Conservation (phyloP, 805 yeast species). For the Myxozyma kluyveri region DNA sequence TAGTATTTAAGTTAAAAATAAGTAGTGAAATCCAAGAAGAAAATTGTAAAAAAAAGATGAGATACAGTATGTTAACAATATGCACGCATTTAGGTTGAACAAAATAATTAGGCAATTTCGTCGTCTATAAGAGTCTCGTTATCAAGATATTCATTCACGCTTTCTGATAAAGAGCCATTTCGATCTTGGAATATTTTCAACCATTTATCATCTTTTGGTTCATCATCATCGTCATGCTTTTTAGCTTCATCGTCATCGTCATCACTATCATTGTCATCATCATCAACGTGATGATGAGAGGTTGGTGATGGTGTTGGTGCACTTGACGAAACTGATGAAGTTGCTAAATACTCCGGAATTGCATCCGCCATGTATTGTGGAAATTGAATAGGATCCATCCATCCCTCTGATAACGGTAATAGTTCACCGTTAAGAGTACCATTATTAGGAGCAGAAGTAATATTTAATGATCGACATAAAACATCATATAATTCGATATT, state of each 20-base stretch:
- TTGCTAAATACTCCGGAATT: not conserved
- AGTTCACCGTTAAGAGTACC: constrained; percentile 43
- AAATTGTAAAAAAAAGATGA: not conserved
- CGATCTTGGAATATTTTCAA: constrained; percentile 5
- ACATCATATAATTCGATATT: constrained; percentile 74
- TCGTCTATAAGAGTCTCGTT: constrained; percentile 2
- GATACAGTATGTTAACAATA: not conserved
- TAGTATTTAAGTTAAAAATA: not conserved
- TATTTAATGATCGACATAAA: constrained; percentile 60
- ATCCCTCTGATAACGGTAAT: constrained; percentile 30
- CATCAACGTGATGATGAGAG: not conserved
- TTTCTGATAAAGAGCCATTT: constrained; percentile 13
- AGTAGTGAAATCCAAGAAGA: not conserved
- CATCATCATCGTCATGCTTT: constrained; percentile 1
- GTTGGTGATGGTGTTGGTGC: constrained; percentile 1
- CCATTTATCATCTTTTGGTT: not conserved
- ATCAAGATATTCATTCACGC: constrained; percentile 20
- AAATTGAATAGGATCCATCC: constrained; percentile 32
- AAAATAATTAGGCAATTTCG: not conserved
- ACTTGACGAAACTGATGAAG: constrained; percentile 1
- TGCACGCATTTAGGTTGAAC: not conserved
- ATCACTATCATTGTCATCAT: constrained; percentile 2
- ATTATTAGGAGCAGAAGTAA: constrained; percentile 57
- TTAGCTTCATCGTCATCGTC: not conserved
- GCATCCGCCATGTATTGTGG: constrained; percentile 9